These are phyloP conservation scores for Fusarium udum DNA, from an alignment of 2,329 filamentous ascomycete species.

Conservation along the genomic window DNA sequence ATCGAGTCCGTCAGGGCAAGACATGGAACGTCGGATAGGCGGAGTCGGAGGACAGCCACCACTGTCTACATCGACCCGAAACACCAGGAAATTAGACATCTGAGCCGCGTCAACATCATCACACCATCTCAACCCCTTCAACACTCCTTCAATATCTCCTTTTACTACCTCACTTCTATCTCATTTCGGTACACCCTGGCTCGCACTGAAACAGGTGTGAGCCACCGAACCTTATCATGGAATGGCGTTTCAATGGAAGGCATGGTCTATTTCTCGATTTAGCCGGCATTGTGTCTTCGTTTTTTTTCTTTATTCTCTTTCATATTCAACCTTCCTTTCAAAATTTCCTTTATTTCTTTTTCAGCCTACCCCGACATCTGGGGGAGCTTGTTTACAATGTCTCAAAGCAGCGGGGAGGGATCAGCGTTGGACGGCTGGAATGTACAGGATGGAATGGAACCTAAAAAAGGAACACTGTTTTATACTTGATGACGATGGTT, in stretches of 20 bases:
- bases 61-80: constrained; percentile 16
- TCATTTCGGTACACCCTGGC: constrained; percentile 27
- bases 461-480: constrained; percentile 42
- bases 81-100: constrained; percentile 12
- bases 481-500: constrained; percentile 44
- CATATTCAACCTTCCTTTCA: constrained; percentile 11
- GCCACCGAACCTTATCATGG: constrained; percentile 38
- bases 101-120: neutral
- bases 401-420: constrained; percentile 31
- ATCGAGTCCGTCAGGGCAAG: constrained; percentile 46
- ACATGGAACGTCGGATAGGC: constrained; percentile 45
- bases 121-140: neutral
- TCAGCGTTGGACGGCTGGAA: constrained; percentile 36
- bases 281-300: constrained; percentile 40
- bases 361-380: constrained; percentile 13
- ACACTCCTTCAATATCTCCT: constrained; percentile 23
- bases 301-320: constrained; percentile 27
- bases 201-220: constrained; percentile 19
- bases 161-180: constrained; percentile 9
- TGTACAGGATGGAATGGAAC: constrained; percentile 38
- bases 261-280: constrained; percentile 38
- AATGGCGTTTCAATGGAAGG: constrained; percentile 42
- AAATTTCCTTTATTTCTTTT: constrained; percentile 14
- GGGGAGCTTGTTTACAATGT: constrained; percentile 29
- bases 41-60: constrained; percentile 48